A percentile compares a stretch with the other conserved stretches of the same genome.
These are phyloP conservation scores for Gleditsia sinensis DNA, from an alignment of 306 rosid species.

Conservation along the genomic window DNA sequence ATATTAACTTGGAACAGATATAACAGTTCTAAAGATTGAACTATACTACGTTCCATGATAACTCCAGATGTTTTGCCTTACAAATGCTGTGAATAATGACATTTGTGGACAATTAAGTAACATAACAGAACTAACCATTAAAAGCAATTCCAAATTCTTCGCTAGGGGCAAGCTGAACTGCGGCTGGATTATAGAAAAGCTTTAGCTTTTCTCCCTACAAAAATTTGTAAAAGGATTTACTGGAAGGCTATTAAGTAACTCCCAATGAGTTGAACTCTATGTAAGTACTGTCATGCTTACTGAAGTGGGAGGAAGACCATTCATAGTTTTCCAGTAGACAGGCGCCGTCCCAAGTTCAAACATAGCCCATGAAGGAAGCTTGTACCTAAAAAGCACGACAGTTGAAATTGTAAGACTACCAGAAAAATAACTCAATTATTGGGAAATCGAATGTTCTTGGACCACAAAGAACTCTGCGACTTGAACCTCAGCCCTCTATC, in stretches of 20 bases:
- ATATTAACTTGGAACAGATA: no score
- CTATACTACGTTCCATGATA: not conserved
- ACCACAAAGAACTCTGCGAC: not conserved
- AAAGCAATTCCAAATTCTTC: conserved; percentile 87
- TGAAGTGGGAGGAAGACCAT: conserved; percentile 81
- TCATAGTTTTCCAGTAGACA: conserved; percentile 90
- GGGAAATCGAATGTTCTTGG: not conserved
- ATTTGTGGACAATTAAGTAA: not conserved
- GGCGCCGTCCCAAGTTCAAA: conserved; percentile 86
- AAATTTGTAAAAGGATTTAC: conserved; percentile 23
- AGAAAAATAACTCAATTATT: not conserved
- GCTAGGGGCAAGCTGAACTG: conserved; percentile 65
- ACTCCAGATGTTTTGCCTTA: not conserved
- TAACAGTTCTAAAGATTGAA: not conserved
- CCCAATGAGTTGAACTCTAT: not conserved
- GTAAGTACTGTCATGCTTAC: conserved; percentile 45
- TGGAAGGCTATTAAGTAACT: not conserved
- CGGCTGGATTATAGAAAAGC: conserved; percentile 86
- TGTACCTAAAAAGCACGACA: conserved; percentile 48
- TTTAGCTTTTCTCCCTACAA: conserved; percentile 84
- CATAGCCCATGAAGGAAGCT: conserved; percentile 87
- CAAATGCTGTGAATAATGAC: not conserved
- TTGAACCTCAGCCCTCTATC: not conserved
- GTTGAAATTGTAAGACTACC: not conserved
- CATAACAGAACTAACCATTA: conserved; percentile 57